Evolutionary conservation across 108 stramenopile genomes (phyloP), one percentile per base, ranked within the genome.

Genomic region (Craspedostauros australis): DNA sequence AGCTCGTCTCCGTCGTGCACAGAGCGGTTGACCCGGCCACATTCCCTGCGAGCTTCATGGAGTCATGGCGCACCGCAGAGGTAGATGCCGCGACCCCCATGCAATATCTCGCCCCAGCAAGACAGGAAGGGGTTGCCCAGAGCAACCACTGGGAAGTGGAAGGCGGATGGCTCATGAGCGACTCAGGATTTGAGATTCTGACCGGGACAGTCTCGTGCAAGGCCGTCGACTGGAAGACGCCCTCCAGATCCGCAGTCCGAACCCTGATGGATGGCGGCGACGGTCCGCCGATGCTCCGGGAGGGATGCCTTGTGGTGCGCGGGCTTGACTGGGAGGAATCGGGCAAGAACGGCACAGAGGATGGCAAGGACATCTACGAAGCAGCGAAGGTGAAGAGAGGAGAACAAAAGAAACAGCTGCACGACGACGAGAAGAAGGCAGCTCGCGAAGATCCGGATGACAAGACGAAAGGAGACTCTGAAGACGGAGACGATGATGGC

Each of bases 181-280:
- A 91, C 48, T 32, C 32, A 0, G 57, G 61, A 2, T 88, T 75
- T 73, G 84, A 84, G 58, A 51, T 77, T 27, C 82, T 77, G 84
- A 72, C 70, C 31, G 88, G 88, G 24, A 62, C 64, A 1, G 70
- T 82, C 6, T 57, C 75, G 25, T 68, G 65, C 19, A 64, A 71
- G 54, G 53, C 75, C 19, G 80, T 86, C 15, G 75, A 82, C 23
- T 91, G 88, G 88, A 68, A 72, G 50, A 53, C 67, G 19, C 88
- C 88, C 2, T 55, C 70, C 16, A 55, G 76, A 36, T 86, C 77
- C 29, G 66, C 67, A 31, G 81, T 85, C 0, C 66, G 82, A 12
- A 62, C 84, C 22, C 42, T 89, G 20, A 89, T 88, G 83, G 91
- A 93, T 60, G 83, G 84, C 23, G 90, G 90, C 18, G 87, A 93